Conservation (phyloP, 768 basidiomycete genomes). For the Russula emetica region DNA sequence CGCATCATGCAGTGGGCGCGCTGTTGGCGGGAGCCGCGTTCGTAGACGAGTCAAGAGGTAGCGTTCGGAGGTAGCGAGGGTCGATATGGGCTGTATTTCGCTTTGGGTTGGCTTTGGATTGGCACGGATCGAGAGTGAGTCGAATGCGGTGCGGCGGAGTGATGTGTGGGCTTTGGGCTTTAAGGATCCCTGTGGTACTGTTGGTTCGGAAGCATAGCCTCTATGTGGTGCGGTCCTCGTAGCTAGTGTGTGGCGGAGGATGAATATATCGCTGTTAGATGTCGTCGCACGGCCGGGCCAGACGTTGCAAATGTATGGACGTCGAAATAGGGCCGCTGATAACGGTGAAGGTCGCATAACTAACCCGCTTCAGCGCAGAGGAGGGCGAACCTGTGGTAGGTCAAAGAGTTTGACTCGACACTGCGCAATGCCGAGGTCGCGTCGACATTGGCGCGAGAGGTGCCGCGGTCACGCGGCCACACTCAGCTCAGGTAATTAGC, state of each 20-base stretch:
- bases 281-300: not conserved
- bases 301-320: not conserved
- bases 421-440: not conserved
- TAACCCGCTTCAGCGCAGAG: not conserved
- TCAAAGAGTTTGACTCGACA: conserved; percentile 3
- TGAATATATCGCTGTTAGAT: not conserved
- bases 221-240: not conserved
- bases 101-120: conserved; percentile 84
- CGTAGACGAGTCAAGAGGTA: conserved; percentile 67
- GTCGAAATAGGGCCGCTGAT: not conserved
- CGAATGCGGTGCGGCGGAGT: conserved; percentile 77
- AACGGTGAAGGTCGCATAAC: conserved; percentile 4
- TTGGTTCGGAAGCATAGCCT: conserved; percentile 14
- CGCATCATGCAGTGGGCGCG: conserved; percentile 65
- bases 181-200: not conserved
- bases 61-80: conserved; percentile 81
- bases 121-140: conserved; percentile 77
- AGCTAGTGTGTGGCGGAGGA: not conserved
- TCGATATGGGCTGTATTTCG: conserved; percentile 73
- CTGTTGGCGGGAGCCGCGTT: conserved; percentile 46
- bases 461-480: too few relatives aligned
- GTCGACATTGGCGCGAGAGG: too few relatives aligned
- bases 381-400: not conserved
- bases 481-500: too few relatives aligned
- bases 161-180: conserved; percentile 83